Evolutionary conservation across 1,284 basidiomycete genomes (phyloP).

Genomic region (Coriolopsis trogii): DNA sequence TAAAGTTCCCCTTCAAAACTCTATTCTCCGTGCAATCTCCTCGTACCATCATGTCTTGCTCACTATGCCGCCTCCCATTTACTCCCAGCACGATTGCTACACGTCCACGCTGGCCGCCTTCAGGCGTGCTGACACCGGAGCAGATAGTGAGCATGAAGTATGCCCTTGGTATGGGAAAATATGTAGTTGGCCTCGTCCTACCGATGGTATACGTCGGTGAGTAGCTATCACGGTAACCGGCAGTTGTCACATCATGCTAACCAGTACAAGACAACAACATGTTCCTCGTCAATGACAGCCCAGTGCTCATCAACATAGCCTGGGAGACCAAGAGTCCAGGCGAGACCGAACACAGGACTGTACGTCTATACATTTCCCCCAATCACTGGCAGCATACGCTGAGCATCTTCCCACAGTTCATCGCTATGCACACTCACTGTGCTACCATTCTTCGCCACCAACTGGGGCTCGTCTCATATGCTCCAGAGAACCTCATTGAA

Average conservation of each 20-base stretch:
- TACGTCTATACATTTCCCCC: neutral
- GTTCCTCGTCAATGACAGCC: slow-evolving; percentile 5
- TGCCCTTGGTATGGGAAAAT: slow-evolving; percentile 20
- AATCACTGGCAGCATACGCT: neutral
- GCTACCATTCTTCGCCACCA: slow-evolving; percentile 22
- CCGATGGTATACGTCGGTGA: slow-evolving; percentile 9
- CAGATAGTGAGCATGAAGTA: slow-evolving; percentile 24
- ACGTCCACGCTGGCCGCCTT: slow-evolving; percentile 21
- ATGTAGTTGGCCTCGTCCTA: slow-evolving; percentile 10
- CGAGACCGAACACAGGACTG: slow-evolving; percentile 13
- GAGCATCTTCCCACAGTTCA: slow-evolving; percentile 19
- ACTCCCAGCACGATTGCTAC: slow-evolving; percentile 19
- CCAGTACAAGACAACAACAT: slow-evolving; percentile 13
- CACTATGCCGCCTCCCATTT: slow-evolving; percentile 31
- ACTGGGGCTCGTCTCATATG: slow-evolving; percentile 9
- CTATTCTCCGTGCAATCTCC: no score
- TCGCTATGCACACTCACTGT: slow-evolving; percentile 23
- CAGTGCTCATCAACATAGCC: slow-evolving; percentile 3
- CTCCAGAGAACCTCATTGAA: slow-evolving; percentile 9
- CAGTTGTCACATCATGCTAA: neutral
- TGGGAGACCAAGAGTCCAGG: no score
- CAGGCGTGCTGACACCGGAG: slow-evolving; percentile 22
- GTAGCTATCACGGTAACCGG: neutral
- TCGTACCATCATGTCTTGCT: slow-evolving; percentile 26
- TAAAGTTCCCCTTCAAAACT: no score